phyloP scores from a whole-genome alignment of 1,139 yeast genomes.

The Kodamaea suecica region DNA sequence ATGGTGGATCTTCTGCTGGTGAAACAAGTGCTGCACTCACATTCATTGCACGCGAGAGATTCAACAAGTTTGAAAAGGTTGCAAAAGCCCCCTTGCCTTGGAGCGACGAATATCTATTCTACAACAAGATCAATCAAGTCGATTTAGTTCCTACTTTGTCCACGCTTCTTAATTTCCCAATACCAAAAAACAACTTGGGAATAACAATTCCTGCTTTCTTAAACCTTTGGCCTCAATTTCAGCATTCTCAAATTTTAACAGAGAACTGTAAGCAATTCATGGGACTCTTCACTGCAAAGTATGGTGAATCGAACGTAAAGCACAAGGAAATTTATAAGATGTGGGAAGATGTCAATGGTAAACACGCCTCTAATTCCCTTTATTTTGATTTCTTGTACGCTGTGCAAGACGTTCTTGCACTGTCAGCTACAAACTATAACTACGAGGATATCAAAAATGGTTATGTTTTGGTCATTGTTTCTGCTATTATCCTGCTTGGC shows the following conservation, averaged over 20 bases:
- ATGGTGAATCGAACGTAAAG: conserved; percentile 11
- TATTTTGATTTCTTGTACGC: conserved; percentile 40
- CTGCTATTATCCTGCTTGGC: conserved; percentile 21
- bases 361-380: conserved; percentile 15
- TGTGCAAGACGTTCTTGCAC: conserved; percentile 56
- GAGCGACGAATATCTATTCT: conserved; percentile 49
- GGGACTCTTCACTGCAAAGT: conserved; percentile 28
- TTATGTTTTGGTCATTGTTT: conserved; percentile 21
- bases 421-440: conserved; percentile 73
- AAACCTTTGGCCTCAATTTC: conserved; percentile 45
- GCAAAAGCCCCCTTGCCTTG: conserved; percentile 35
- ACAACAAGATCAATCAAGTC: conserved; percentile 62
- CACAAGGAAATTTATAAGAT: conserved; percentile 2
- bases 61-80: conserved; percentile 28
- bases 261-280: conserved; percentile 66
- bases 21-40: conserved; percentile 86
- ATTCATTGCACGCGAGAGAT: conserved; percentile 55
- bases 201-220: conserved; percentile 59
- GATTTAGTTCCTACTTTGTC: conserved; percentile 88
- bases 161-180: conserved; percentile 68
- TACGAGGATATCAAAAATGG: conserved; percentile 52
- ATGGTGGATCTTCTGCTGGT: conserved; percentile 90
- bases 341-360: conserved; percentile 5
- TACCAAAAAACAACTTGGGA: conserved; percentile 86
- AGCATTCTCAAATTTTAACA: conserved; percentile 39